phyloP scores from a whole-genome alignment of 768 basidiomycete species.

The Favolaschia claudopus region DNA sequence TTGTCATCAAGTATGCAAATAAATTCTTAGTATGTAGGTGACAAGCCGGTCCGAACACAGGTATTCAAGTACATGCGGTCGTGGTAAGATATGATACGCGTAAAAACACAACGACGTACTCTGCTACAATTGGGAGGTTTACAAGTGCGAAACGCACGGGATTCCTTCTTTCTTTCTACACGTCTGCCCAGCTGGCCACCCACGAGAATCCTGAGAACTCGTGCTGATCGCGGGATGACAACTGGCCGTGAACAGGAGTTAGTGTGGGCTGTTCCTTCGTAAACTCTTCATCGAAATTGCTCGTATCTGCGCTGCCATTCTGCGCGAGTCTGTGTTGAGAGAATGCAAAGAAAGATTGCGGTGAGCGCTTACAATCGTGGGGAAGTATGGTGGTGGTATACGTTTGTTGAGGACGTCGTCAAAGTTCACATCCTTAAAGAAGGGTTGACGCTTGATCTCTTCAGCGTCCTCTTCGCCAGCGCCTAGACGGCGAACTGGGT shows the following conservation, averaged over 20 bases:
- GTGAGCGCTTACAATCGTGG: conserved; percentile 79
- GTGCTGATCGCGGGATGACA: conserved; percentile 88
- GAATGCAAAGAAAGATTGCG: not conserved
- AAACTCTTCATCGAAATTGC: conserved; percentile 97
- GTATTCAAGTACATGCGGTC: conserved; percentile 48
- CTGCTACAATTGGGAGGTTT: conserved; percentile 16
- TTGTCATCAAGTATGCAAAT: conserved; percentile 23
- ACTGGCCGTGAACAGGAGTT: conserved; percentile 95
- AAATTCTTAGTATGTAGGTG: conserved; percentile 11
- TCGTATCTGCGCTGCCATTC: conserved; percentile 88
- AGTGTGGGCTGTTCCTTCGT: conserved; percentile 96
- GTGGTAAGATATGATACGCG: conserved; percentile 19
- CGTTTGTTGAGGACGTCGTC: conserved; percentile 98
- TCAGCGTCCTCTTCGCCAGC: conserved; percentile 92
- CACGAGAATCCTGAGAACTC: conserved; percentile 99
- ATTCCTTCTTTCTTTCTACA: conserved; percentile 12
- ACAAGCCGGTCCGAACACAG: conserved; percentile 23
- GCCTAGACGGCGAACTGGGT: conserved; percentile 89
- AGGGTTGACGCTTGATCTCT: conserved; percentile 96
- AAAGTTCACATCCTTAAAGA: conserved; percentile 98
- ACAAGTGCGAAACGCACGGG: conserved; percentile 13
- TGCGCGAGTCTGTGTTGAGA: conserved; percentile 38
- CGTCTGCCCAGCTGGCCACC: conserved; percentile 77
- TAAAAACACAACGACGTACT: conserved; percentile 24
- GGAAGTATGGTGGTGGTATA: conserved; percentile 97